A percentile compares a stretch with the other conserved stretches of the same genome.
phyloP scores from a whole-genome alignment of 1,284 basidiomycete genomes.

The Cystobasidiaceae sp. region DNA sequence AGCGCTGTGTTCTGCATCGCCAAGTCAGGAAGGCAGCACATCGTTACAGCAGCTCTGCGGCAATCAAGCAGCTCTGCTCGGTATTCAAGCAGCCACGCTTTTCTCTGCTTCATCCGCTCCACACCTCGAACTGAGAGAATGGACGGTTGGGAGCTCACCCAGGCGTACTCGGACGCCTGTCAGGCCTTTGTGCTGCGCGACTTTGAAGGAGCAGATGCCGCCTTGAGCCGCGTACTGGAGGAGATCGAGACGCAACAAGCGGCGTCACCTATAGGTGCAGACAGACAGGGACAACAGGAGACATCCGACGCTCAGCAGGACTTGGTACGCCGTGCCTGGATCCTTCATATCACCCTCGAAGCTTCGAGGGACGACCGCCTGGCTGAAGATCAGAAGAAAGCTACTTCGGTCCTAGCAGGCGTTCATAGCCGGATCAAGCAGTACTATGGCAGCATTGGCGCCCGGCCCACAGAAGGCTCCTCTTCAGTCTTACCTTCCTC shows the following conservation, averaged over 20 bases:
- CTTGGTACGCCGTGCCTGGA: slow-evolving; percentile 20
- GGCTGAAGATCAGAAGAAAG: not conserved
- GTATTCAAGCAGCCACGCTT: too few relatives aligned
- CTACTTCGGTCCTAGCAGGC: slow-evolving; percentile 4
- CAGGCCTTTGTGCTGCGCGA: slow-evolving; percentile 23
- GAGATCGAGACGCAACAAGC: not conserved
- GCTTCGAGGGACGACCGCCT: too few relatives aligned
- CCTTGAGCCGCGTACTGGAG: slow-evolving; percentile 1
- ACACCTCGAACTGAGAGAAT: too few relatives aligned
- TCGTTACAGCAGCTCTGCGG: too few relatives aligned
- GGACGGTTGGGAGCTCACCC: not conserved
- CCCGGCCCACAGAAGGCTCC: not conserved
- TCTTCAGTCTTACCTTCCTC: not conserved
- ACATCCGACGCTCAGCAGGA: not conserved
- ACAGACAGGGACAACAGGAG: too few relatives aligned
- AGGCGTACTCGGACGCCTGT: slow-evolving; percentile 24
- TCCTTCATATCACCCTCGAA: slow-evolving; percentile 20
- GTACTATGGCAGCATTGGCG: not conserved
- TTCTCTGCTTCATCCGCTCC: too few relatives aligned
- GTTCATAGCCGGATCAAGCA: slow-evolving; percentile 17
- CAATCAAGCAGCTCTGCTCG: too few relatives aligned
- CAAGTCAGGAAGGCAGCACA: too few relatives aligned
- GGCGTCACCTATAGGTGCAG: too few relatives aligned
- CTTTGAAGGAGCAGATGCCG: not conserved
- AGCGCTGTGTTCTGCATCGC: too few relatives aligned